phyloP scores from a whole-genome alignment of 352 stramenopile genomes.

The Phytophthora uliginosa region DNA sequence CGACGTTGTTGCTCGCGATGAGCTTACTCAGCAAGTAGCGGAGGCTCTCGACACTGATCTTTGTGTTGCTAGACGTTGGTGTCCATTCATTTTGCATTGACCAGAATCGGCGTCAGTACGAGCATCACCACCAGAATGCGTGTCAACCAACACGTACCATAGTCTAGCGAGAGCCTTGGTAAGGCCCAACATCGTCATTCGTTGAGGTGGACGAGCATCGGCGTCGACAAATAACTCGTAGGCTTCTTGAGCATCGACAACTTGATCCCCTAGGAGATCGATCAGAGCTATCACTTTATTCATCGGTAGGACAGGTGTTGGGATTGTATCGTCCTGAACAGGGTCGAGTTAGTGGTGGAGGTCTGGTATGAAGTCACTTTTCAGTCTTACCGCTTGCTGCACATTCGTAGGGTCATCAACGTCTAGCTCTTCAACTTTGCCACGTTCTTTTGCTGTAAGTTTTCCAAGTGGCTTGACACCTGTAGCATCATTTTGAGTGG shows the following conservation, averaged over 20 bases:
- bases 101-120: background rate
- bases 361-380: background rate
- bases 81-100: slow-evolving; percentile 9
- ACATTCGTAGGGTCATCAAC: background rate
- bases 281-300: slow-evolving; percentile 66
- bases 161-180: slow-evolving; percentile 55
- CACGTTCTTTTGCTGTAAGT: background rate
- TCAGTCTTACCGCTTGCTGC: background rate
- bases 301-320: slow-evolving; percentile 29
- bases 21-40: slow-evolving; percentile 55
- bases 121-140: background rate
- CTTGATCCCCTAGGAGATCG: slow-evolving; percentile 70
- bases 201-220: slow-evolving; percentile 18
- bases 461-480: slow-evolving; percentile 1
- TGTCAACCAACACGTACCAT: slow-evolving; percentile 31
- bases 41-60: slow-evolving; percentile 41
- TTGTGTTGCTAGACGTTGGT: background rate
- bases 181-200: slow-evolving; percentile 60
- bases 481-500: background rate
- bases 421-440: background rate
- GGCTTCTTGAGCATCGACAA: slow-evolving; percentile 62
- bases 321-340: background rate
- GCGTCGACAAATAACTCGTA: slow-evolving; percentile 55
- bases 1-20: slow-evolving; percentile 42
- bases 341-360: background rate